Base-by-base conservation (phyloP, 129 eudicot genomes). In the Flaveria brownii region DNA sequence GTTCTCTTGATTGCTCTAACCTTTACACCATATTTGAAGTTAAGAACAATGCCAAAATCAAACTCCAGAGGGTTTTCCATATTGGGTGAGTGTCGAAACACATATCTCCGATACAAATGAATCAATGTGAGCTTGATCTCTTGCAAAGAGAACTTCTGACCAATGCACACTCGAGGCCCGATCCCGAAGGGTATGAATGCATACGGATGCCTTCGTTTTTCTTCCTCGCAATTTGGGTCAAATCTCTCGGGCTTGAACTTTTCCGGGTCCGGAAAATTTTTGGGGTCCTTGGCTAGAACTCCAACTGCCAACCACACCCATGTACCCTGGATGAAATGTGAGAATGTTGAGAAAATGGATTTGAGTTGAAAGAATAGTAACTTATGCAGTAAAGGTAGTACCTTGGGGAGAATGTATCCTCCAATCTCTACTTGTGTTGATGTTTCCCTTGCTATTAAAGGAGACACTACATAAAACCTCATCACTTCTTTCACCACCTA, bases 291-390 rank as follows among this genome's bases (percentile, higher is more conserved):
- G 23, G 97, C 96, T 30, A 95, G 86, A 71, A 95, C 99, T 77
- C 99, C 97, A 39, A 88, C 81, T 28, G 99, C 99, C 46, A 91
- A 33, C 99, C 99, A 95, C 11, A 95, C 96, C 99, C 99, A 95
- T 78, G 94, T 89, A 2, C 99, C 99, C 97, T 93, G 82, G 70
- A 26, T 10, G 4, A 54, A 68, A 56, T 39, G 26, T 50, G 20
- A 28, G 20, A n/a, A 13, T 28, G 43, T 62, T 71, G 1, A 51
- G 6, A 46, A 65, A 10, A 41, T 33, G 67, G 25, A 20, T 41
- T 54, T 2, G 9, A 25, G 43, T 67, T 0, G 12, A 67, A 3
- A 56, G 50, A 14, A 26, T 63, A 20, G 82, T 50, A 71, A 15
- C n/a, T 70, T 26, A 25, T 39, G 42, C 68, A 50, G 69, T 6